Evolutionary conservation across 2,329 filamentous ascomycete genomes (phyloP).

Genomic region (Septoria linicola): DNA sequence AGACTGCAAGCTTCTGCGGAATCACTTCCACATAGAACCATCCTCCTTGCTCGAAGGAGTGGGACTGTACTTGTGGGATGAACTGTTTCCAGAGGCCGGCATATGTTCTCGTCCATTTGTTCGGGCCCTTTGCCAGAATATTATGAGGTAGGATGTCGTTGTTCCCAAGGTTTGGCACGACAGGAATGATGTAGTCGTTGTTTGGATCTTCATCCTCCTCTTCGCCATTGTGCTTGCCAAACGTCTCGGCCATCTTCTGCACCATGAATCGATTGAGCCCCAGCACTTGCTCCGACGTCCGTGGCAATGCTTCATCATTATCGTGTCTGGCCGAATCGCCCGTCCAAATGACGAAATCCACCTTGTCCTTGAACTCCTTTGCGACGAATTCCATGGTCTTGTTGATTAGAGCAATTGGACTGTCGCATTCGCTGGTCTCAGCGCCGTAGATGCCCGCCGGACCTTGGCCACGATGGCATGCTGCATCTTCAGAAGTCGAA

Average conservation of each 20-base stretch:
- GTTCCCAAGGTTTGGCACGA: constrained; percentile 90
- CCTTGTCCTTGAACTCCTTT: constrained; percentile 38
- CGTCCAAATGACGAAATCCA: constrained; percentile 44
- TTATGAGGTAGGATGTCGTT: constrained; percentile 98
- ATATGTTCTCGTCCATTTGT: constrained; percentile 78
- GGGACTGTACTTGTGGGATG: constrained; percentile 87
- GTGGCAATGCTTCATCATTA: constrained; percentile 59
- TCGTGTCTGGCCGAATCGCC: constrained; percentile 43
- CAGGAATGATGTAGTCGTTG: constrained; percentile 67
- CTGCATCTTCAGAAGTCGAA: constrained; percentile 64
- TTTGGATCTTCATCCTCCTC: constrained; percentile 50
- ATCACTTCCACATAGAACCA: constrained; percentile 96
- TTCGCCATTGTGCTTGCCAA: constrained; percentile 56
- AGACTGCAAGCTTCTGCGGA: constrained; percentile 77
- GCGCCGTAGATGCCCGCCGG: constrained; percentile 78
- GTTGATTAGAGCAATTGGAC: constrained; percentile 75
- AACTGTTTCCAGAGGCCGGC: constrained; percentile 77
- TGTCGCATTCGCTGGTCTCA: constrained; percentile 85
- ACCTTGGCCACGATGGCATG: constrained; percentile 78
- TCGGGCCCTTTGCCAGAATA: constrained; percentile 81
- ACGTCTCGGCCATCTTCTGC: constrained; percentile 72
- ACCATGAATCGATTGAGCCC: constrained; percentile 73
- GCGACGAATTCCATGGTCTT: constrained; percentile 88
- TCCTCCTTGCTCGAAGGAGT: constrained; percentile 86
- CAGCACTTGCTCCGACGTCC: constrained; percentile 73